phyloP scores from a whole-genome alignment of 176 grass and related monocot species.

The Hsuehochloa calcarea region DNA sequence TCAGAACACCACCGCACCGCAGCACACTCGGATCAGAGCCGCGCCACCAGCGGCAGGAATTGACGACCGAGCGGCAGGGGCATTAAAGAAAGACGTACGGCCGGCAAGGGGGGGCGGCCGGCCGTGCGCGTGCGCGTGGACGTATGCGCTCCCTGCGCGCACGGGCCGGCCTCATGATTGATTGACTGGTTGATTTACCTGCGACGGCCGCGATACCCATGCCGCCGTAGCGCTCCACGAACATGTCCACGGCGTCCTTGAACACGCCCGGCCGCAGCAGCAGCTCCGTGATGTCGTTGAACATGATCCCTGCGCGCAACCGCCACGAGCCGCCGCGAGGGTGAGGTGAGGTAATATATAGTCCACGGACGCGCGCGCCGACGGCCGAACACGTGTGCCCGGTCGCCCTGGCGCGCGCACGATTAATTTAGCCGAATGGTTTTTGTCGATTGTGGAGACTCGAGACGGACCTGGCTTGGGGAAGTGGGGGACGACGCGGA shows the following conservation, averaged over 20 bases:
- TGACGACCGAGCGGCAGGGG: background rate
- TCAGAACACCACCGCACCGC: slow-evolving; percentile 21
- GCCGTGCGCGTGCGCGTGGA: background rate
- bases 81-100: background rate
- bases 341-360: background rate
- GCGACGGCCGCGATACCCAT: slow-evolving; percentile 81
- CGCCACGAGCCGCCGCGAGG: background rate
- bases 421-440: background rate
- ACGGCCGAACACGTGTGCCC: background rate
- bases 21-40: background rate
- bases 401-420: background rate
- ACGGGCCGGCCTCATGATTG: background rate
- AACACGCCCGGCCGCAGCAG: slow-evolving; percentile 78
- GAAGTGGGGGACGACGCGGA: slow-evolving; percentile 95
- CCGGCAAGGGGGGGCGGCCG: background rate
- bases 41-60: background rate
- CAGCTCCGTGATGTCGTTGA: slow-evolving; percentile 93
- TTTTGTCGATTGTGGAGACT: background rate
- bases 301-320: slow-evolving; percentile 78
- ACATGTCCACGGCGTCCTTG: slow-evolving; percentile 82
- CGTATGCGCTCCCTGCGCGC: background rate
- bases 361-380: background rate
- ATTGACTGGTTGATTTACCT: slow-evolving; percentile 30
- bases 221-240: slow-evolving; percentile 82
- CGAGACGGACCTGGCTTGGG: slow-evolving; percentile 77